Conservation (phyloP, 768 basidiomycete species). For the Amanita rubescens region DNA sequence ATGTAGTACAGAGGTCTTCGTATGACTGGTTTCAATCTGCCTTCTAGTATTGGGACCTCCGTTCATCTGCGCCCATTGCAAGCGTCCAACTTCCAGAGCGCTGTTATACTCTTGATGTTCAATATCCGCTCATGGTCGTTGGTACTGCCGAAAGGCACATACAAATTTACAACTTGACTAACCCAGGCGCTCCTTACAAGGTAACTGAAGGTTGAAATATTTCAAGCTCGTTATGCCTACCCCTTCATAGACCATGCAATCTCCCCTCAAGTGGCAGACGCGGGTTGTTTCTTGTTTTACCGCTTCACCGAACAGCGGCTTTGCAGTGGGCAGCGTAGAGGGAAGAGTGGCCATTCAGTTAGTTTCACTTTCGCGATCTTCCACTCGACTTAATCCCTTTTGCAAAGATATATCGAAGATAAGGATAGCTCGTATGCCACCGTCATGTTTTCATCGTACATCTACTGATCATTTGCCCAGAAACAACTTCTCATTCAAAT, state of each 20-base stretch:
- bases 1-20: constrained; percentile 11
- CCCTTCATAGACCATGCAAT: constrained; percentile 56
- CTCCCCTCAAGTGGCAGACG: constrained; percentile 93
- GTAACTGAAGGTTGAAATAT: constrained; percentile 24
- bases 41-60: constrained; percentile 86
- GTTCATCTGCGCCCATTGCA: constrained; percentile 66
- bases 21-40: neutral
- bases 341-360: constrained; percentile 95
- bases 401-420: constrained; percentile 75
- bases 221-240: constrained; percentile 5
- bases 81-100: constrained; percentile 82
- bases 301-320: constrained; percentile 56
- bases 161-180: constrained; percentile 80
- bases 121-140: constrained; percentile 80
- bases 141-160: constrained; percentile 92
- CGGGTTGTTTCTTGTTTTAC: constrained; percentile 81
- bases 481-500: constrained; percentile 86
- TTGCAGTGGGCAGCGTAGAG: constrained; percentile 81
- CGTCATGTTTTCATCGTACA: neutral
- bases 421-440: constrained; percentile 54
- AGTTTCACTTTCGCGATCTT: constrained; percentile 22
- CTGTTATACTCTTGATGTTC: constrained; percentile 82
- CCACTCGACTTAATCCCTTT: constrained; percentile 1
- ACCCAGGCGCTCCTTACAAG: constrained; percentile 74
- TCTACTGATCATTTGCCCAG: constrained; percentile 22